Conservation (phyloP, 345 rosid genomes). For the Gossypium herbaceum region DNA sequence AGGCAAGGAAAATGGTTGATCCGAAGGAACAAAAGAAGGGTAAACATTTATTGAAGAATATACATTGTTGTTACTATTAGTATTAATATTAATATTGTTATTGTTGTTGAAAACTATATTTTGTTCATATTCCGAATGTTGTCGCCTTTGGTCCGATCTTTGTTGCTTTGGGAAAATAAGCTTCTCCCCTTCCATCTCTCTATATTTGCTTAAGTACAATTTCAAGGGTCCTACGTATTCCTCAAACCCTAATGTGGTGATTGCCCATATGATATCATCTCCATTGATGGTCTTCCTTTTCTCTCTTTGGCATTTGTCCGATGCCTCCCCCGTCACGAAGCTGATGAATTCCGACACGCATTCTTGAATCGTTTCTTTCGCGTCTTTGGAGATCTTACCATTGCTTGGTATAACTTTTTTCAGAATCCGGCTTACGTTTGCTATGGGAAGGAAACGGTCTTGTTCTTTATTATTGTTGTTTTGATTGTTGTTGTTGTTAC, state of each 20-base stretch:
- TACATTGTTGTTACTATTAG: too few species aligned
- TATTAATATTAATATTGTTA: background rate
- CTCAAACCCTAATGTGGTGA: conserved; percentile 69
- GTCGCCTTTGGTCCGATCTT: conserved; percentile 21
- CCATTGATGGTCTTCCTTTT: conserved; percentile 70
- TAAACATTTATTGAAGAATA: background rate
- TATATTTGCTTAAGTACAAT: conserved; percentile 46
- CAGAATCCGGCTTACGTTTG: conserved; percentile 73
- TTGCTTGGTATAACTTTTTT: conserved; percentile 59
- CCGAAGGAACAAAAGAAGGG: conserved; percentile 31
- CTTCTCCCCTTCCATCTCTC: conserved; percentile 64
- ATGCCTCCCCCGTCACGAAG: conserved; percentile 69
- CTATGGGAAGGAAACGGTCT: conserved; percentile 66
- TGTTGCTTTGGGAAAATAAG: conserved; percentile 52
- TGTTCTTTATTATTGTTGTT: conserved; percentile 44
- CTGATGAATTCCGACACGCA: conserved; percentile 74
- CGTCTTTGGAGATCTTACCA: conserved; percentile 69
- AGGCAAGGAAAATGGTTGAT: conserved; percentile 48
- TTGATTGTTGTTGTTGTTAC: background rate
- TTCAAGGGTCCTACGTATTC: conserved; percentile 57
- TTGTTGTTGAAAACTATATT: background rate
- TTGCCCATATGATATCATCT: conserved; percentile 70
- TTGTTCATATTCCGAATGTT: conserved; percentile 36
- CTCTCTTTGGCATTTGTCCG: conserved; percentile 66
- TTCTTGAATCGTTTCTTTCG: conserved; percentile 67